Evolutionary conservation across 2,329 filamentous ascomycete genomes (phyloP), one percentile per base, ranked within the genome.

Genomic region (Fusarium avenaceum): DNA sequence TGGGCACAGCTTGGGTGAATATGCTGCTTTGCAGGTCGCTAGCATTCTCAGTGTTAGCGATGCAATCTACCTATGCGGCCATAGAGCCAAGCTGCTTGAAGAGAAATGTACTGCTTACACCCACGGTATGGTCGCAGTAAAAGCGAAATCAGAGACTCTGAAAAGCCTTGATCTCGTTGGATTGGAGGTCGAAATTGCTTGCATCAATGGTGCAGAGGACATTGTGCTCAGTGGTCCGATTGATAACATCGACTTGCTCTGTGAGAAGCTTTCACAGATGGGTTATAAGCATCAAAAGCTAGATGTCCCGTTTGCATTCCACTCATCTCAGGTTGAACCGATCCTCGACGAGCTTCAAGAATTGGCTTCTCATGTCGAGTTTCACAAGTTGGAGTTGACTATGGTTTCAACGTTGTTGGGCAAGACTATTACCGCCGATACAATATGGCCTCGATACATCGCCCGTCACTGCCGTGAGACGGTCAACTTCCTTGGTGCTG

Each of bases 21-120:
- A 69, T 22, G 66, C 66, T 9, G 88, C 88, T 19, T 81, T 90
- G 0, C 79, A 86, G 65, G 82, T 86, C n/a, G 86, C 88, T 42
- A 88, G 87, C 33, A 86, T 90, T 24, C 80, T 90, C n/a, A 87
- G 86, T 7, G 83, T 82, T n/a, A 81, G 80, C 47, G 88, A 90
- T 72, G 84, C 86, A 70, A 80, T 92, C 17, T 86, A 85, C 38
- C 80, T 92, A 1, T 87, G 90, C 32, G 89, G 89, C 8, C 71
- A 78, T n/a, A 28, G 56, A 6, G 56, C 56, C 4, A 52, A 1
- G 1, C 11, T 59, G 0, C 32, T 59, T 1, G 28, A 46, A 0
- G n/a, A 47, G 20, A 33, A n/a, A 14, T 59, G 56, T 4, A 40
- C 42, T 6, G 33, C 43, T 2, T 71, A 76, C 3, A 75, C 56